Conservation (phyloP, 2,329 filamentous ascomycete genomes). For the Ophiostoma quercus region DNA sequence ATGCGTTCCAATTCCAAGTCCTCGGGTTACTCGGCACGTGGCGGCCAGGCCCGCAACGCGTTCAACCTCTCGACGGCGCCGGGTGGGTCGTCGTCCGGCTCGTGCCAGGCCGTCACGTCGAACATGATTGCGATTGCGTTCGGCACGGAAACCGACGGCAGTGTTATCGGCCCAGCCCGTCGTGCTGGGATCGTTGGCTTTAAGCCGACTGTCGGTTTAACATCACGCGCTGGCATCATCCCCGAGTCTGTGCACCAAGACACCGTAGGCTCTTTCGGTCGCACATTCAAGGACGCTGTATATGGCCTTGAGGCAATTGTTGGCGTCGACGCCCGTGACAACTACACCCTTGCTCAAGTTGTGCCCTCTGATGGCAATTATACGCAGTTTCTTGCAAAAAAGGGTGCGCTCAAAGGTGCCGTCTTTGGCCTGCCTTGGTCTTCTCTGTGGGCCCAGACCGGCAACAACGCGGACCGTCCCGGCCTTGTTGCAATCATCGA, state of each 20-base stretch:
- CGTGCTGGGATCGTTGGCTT: not conserved
- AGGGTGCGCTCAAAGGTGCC: not conserved
- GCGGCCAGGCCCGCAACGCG: constrained; percentile 4
- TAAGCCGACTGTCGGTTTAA: constrained; percentile 1
- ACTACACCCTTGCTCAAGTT: not conserved
- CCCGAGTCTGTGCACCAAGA: not conserved
- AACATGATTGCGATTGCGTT: constrained; percentile 4
- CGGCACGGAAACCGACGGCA: not conserved
- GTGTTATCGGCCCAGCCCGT: not conserved
- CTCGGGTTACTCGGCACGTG: constrained; percentile 10
- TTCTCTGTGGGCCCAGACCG: not conserved
- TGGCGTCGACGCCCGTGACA: constrained; percentile 5
- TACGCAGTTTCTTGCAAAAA: not conserved
- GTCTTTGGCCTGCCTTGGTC: constrained; percentile 10
- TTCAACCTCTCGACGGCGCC: constrained; percentile 13
- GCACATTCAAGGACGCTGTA: not conserved
- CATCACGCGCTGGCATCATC: constrained; percentile 3
- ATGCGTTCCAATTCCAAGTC: constrained; percentile 9
- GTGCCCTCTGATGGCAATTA: not conserved
- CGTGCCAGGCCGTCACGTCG: constrained; percentile 9
- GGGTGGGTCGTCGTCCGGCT: constrained; percentile 3
- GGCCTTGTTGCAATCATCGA: not conserved
- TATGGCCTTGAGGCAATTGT: not conserved
- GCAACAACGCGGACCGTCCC: not conserved
- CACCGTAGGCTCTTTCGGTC: constrained; percentile 3